Percentiles rank a stretch among this genome's conserved stretches.
phyloP scores from a whole-genome alignment of 2,329 filamentous ascomycete species.

The Podosphaera aphanis region DNA sequence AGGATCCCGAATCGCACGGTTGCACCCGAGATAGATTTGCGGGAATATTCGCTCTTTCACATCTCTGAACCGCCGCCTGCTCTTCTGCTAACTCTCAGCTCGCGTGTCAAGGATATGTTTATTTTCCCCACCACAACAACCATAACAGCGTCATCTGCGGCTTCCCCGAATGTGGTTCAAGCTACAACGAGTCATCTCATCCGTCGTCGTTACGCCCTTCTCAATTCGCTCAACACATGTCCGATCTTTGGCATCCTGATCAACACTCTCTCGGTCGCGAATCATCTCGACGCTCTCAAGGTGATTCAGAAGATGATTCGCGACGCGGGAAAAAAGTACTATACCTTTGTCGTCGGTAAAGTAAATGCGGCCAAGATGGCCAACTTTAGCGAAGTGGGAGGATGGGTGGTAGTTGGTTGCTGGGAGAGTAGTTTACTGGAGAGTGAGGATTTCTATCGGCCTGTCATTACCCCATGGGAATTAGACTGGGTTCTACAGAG shows the following conservation, averaged over 20 bases:
- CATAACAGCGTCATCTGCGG: conserved; percentile 15
- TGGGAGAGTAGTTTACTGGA: conserved; percentile 89
- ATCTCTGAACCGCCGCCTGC: conserved; percentile 65
- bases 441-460: conserved; percentile 44
- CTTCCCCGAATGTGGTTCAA: conserved; percentile 8
- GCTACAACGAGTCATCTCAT: conserved; percentile 31
- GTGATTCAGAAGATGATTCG: conserved; percentile 51
- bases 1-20: conserved; percentile 59
- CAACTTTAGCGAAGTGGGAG: conserved; percentile 86
- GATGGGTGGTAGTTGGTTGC: conserved; percentile 92
- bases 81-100: conserved; percentile 67
- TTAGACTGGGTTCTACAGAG: conserved; percentile 51
- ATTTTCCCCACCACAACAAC: conserved; percentile 42
- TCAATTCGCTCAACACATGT: conserved; percentile 57
- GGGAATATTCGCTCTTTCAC: conserved; percentile 46
- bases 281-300: conserved; percentile 64
- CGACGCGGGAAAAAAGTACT: conserved; percentile 73
- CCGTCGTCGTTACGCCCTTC: conserved; percentile 67
- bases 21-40: conserved; percentile 18
- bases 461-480: conserved; percentile 89
- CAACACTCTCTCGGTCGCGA: conserved; percentile 79
- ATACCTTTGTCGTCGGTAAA: conserved; percentile 91
- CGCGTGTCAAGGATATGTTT: conserved; percentile 54
- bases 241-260: conserved; percentile 84
- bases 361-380: conserved; percentile 87